A percentile compares a stretch with the other conserved stretches of the same genome.
These are phyloP conservation scores for Fraxinus velutina DNA, from an alignment of 305 asterid genomes.

Conservation along the genomic window DNA sequence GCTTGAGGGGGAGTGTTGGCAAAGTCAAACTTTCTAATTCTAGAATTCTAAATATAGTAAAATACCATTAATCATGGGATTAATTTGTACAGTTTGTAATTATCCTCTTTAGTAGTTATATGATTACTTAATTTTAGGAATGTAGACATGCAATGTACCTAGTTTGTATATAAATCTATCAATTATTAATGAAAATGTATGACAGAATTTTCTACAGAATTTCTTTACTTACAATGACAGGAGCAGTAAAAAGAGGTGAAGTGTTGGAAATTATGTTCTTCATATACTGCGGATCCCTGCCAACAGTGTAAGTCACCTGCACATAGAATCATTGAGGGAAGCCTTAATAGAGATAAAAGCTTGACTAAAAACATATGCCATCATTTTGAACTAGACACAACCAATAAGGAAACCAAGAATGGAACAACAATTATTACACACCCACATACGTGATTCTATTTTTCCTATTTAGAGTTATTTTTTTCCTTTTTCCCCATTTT, in stretches of 20 bases:
- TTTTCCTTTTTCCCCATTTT: background rate
- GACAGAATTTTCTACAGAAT: background rate
- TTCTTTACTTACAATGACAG: constrained; percentile 58
- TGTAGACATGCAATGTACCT: too few relatives aligned
- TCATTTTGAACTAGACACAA: constrained; percentile 12
- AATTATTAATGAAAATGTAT: background rate
- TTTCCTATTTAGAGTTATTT: background rate
- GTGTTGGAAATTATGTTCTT: constrained; percentile 70
- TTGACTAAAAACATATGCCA: constrained; percentile 11
- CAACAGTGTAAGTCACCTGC: constrained; percentile 91
- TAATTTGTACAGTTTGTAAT: background rate
- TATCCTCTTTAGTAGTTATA: too few relatives aligned
- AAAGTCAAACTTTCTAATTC: background rate
- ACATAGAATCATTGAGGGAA: constrained; percentile 18
- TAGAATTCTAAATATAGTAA: too few relatives aligned
- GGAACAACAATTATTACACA: background rate
- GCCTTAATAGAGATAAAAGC: constrained; percentile 15
- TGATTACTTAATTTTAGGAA: too few relatives aligned
- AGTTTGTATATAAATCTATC: background rate
- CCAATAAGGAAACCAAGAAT: constrained; percentile 8
- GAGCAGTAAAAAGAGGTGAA: constrained; percentile 71
- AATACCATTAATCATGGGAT: background rate
- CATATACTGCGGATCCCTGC: constrained; percentile 74
- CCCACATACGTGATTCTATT: background rate
- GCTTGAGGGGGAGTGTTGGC: background rate